Base-by-base conservation (phyloP, 805 yeast genomes). In the Schizosaccharomyces octosporus region DNA sequence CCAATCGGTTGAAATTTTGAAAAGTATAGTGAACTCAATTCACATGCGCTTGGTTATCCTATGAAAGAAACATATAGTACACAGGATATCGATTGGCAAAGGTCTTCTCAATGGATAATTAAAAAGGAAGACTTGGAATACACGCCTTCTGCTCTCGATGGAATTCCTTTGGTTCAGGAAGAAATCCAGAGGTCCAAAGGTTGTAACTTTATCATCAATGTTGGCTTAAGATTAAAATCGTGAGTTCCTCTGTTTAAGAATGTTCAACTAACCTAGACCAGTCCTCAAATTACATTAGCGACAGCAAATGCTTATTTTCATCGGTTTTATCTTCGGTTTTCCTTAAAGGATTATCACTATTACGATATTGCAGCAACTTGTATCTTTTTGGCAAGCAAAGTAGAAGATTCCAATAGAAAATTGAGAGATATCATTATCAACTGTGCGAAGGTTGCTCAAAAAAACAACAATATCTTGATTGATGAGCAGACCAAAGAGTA, bases 361-460 rank as follows among this genome's bases (percentile, higher is more conserved):
- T 80, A 63, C 48, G 80, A 80, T 63, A 71, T 76, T 6, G 81
- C 76, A 0, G 80, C 79, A 1, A 74, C 81, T 2, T 69, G 78
- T 39, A 64, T 80, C 19, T 79, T 79, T 64, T 68, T 79, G 31
- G 81, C 81, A 3, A 73, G 79, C 61, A 79, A 79, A 63, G 74
- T 78, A 6, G 81, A 79, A 61, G 83, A 79, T 62, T 73, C 79
- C 39, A 72, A 76, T 42, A 71, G 83, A 36, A 68, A 74, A 48
- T 67, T 79, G 36, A 68, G 75, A 51, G 81, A 79, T 61, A 73
- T 80, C 4, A 79, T 78, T 24, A 71, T 73, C n/a, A 72, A 74
- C 4, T 76, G 80, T 65, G 78, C 80, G 4, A 72, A 72, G 59
- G 72, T 75, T 4, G 81, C 82, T 0, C 73, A 73, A 24, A 76